Evolutionary conservation across 306 rosid genomes (phyloP).

Genomic region (Datisca glomerata): DNA sequence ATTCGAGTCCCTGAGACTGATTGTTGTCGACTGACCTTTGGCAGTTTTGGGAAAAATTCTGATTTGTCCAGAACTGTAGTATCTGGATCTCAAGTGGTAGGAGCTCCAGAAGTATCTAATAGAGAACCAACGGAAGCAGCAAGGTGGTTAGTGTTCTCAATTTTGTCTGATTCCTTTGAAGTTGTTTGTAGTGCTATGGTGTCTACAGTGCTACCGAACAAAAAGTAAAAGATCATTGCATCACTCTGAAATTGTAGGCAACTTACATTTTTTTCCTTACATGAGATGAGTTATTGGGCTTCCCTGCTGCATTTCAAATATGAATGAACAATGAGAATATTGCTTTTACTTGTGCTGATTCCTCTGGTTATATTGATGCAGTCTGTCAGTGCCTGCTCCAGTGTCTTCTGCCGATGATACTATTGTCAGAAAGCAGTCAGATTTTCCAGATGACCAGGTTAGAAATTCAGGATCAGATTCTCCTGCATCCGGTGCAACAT

Average conservation of each 20-base stretch:
- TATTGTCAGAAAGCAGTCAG: conserved; percentile 44
- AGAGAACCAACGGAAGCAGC: conserved; percentile 34
- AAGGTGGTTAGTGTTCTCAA: conserved; percentile 67
- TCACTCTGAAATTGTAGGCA: too few species aligned
- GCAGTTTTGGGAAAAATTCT: conserved; percentile 64
- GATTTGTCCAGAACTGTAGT: conserved; percentile 35
- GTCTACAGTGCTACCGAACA: too few species aligned
- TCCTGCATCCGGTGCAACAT: conserved; percentile 39
- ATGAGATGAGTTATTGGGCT: neutral
- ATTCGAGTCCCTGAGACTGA: conserved; percentile 78
- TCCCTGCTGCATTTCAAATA: neutral
- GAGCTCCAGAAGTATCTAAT: conserved; percentile 36
- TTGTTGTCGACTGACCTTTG: conserved; percentile 79
- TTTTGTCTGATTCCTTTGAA: neutral
- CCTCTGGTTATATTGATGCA: conserved; percentile 14
- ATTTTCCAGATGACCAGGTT: conserved; percentile 37
- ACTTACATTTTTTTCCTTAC: too few species aligned
- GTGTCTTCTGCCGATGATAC: conserved; percentile 51
- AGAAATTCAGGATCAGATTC: conserved; percentile 48
- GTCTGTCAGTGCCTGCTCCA: conserved; percentile 41
- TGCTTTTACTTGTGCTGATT: neutral
- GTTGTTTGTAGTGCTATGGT: too few species aligned
- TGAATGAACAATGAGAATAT: neutral
- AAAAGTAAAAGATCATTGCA: too few species aligned
- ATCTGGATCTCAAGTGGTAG: conserved; percentile 29